Evolutionary conservation across 2,329 filamentous ascomycete genomes (phyloP).

Genomic region (Pseudogymnoascus sp.): DNA sequence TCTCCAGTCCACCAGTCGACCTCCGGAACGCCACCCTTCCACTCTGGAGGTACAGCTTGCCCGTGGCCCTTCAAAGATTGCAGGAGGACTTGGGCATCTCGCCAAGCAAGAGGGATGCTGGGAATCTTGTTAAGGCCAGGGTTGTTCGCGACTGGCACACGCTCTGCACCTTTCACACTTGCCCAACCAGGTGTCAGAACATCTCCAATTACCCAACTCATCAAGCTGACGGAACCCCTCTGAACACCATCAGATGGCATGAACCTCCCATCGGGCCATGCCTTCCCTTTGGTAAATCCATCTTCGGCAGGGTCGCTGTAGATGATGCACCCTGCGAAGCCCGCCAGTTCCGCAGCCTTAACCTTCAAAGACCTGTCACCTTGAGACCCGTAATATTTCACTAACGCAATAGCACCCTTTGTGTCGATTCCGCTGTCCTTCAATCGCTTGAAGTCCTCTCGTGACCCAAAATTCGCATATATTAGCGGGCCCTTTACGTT

Average conservation of each 20-base stretch:
- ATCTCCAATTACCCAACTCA: conserved; percentile 79
- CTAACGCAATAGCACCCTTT: conserved; percentile 73
- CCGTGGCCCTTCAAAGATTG: conserved; percentile 70
- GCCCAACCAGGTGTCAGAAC: conserved; percentile 85
- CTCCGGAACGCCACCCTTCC: conserved; percentile 70
- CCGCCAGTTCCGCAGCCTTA: conserved; percentile 79
- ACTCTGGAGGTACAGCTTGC: conserved; percentile 56
- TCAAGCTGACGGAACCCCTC: conserved; percentile 70
- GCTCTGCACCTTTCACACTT: conserved; percentile 56
- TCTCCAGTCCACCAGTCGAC: conserved; percentile 81
- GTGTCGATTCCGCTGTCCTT: conserved; percentile 63
- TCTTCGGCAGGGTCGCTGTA: conserved; percentile 88
- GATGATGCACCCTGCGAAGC: conserved; percentile 79
- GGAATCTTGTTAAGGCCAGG: conserved; percentile 73
- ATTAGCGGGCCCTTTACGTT: conserved; percentile 79
- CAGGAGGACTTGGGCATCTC: conserved; percentile 74
- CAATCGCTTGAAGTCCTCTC: conserved; percentile 70
- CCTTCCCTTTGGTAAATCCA: conserved; percentile 64
- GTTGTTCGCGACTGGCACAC: conserved; percentile 62
- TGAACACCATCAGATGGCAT: conserved; percentile 79
- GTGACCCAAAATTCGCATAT: conserved; percentile 86
- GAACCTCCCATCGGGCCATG: conserved; percentile 68
- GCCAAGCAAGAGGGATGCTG: conserved; percentile 82
- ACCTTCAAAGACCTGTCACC: conserved; percentile 71
- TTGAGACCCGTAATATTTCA: conserved; percentile 71